A percentile compares a stretch with the other conserved stretches of the same genome.
These are phyloP conservation scores for Penicillium sp. DNA, from an alignment of 2,329 filamentous ascomycete genomes.

Conservation along the genomic window DNA sequence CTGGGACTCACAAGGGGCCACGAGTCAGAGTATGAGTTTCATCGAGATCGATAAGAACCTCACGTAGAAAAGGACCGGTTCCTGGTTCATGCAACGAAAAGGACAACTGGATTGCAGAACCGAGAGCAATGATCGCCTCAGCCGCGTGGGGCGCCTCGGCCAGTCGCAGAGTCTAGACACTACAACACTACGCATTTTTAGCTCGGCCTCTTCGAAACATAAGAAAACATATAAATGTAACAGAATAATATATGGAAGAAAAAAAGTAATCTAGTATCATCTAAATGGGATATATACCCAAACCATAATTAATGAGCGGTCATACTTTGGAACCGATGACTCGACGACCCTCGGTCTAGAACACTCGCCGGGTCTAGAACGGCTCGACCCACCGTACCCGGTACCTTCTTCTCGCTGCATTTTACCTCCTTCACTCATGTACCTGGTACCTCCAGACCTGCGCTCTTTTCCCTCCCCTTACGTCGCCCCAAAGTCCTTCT, in stretches of 20 bases:
- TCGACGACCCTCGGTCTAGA: slow-evolving; percentile 26
- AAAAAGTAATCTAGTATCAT: neutral
- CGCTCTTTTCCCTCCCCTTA: slow-evolving; percentile 17
- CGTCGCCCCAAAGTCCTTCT: slow-evolving; percentile 14
- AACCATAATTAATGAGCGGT: neutral
- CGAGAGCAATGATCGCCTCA: slow-evolving; percentile 20
- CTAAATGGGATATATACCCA: neutral
- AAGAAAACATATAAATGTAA: no score
- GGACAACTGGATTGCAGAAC: slow-evolving; percentile 19
- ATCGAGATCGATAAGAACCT: neutral
- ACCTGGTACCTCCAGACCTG: neutral
- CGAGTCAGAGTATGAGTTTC: neutral
- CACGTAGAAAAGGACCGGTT: slow-evolving; percentile 2
- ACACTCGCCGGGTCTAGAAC: slow-evolving; percentile 1
- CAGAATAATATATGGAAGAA: no score
- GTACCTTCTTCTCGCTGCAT: slow-evolving; percentile 5
- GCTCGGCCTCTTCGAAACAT: neutral
- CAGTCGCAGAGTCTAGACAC: slow-evolving; percentile 11
- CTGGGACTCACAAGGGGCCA: neutral
- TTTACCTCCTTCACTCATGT: neutral
- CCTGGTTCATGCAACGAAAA: slow-evolving; percentile 7
- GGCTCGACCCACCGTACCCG: slow-evolving; percentile 7
- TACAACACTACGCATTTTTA: slow-evolving; percentile 12
- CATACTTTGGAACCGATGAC: slow-evolving; percentile 18
- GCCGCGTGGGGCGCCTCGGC: slow-evolving; percentile 11